phyloP scores from a whole-genome alignment of 495 filamentous ascomycete species.

The Oidiodendron maius region DNA sequence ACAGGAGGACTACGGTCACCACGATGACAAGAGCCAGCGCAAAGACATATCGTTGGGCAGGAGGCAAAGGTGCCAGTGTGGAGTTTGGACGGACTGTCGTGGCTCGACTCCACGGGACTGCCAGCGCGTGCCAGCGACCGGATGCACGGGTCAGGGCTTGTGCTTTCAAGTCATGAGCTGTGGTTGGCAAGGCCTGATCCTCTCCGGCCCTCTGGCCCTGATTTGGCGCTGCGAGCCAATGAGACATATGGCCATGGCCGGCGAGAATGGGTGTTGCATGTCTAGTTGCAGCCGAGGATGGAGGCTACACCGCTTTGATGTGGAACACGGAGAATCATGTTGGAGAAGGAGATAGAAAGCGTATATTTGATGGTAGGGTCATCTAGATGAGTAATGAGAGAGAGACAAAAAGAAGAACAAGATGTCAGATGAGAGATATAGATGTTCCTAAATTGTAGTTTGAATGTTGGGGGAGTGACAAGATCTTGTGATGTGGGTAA shows the following conservation, averaged over 20 bases:
- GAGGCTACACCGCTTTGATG: slow-evolving; percentile 2
- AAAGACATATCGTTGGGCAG: not conserved
- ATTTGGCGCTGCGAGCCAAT: slow-evolving; percentile 7
- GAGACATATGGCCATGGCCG: not conserved
- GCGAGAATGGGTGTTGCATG: slow-evolving; percentile 5
- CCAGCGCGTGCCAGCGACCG: slow-evolving; percentile 21
- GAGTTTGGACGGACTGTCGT: slow-evolving; percentile 52
- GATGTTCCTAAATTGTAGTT: no score
- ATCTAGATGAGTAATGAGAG: no score
- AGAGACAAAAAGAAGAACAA: no score
- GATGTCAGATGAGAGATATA: no score
- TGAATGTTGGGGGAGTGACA: no score
- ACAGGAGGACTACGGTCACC: no score
- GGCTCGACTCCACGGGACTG: slow-evolving; percentile 52
- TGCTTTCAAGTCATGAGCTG: slow-evolving; percentile 17
- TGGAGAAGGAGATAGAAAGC: no score
- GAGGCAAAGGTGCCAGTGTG: no score
- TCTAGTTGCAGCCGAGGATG: slow-evolving; percentile 9
- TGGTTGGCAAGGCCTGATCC: slow-evolving; percentile 6
- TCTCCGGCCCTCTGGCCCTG: not conserved
- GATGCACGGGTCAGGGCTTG: slow-evolving; percentile 2
- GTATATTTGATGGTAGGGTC: no score
- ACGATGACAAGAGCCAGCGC: not conserved
- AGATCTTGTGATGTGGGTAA: no score
- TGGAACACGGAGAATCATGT: no score